Percentiles rank a stretch among this genome's conserved stretches.
Evolutionary conservation across 1,139 yeast species (phyloP).

Genomic region (Magnusiomyces fungicola): DNA sequence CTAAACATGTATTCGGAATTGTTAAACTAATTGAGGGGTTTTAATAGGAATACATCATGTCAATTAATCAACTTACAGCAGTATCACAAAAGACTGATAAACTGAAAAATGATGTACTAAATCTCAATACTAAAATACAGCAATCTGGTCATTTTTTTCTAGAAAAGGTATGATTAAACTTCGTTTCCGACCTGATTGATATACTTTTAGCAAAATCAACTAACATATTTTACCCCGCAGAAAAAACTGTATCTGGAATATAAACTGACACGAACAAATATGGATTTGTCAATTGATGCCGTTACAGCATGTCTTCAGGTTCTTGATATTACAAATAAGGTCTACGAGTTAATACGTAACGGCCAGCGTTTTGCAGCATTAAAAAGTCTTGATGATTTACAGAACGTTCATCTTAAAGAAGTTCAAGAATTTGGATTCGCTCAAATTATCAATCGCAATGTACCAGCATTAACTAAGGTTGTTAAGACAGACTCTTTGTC

Average conservation of each 20-base stretch:
- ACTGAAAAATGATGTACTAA: conserved; percentile 46
- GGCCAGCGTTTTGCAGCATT: conserved; percentile 81
- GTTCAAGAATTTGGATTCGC: conserved; percentile 74
- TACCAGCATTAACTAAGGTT: conserved; percentile 68
- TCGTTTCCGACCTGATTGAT: too few species aligned
- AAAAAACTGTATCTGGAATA: conserved; percentile 28
- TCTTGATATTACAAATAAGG: conserved; percentile 76
- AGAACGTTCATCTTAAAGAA: conserved; percentile 56
- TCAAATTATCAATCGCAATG: conserved; percentile 48
- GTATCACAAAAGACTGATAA: conserved; percentile 50
- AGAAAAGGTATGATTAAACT: conserved; percentile 5
- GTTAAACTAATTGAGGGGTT: neutral
- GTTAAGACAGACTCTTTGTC: conserved; percentile 75
- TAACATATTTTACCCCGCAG: too few species aligned
- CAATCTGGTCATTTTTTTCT: conserved; percentile 14
- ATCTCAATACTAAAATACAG: conserved; percentile 44
- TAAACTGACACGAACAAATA: conserved; percentile 27
- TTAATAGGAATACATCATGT: conserved; percentile 35
- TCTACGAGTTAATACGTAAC: conserved; percentile 69
- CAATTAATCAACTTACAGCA: conserved; percentile 49
- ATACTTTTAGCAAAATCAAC: too few species aligned
- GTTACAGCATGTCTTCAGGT: conserved; percentile 62
- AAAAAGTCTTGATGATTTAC: conserved; percentile 70
- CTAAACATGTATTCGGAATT: neutral
- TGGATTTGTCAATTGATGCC: conserved; percentile 33